A percentile compares a stretch with the other conserved stretches of the same genome.
phyloP scores from a whole-genome alignment of 306 rosid genomes.

The Rosa rugosa region DNA sequence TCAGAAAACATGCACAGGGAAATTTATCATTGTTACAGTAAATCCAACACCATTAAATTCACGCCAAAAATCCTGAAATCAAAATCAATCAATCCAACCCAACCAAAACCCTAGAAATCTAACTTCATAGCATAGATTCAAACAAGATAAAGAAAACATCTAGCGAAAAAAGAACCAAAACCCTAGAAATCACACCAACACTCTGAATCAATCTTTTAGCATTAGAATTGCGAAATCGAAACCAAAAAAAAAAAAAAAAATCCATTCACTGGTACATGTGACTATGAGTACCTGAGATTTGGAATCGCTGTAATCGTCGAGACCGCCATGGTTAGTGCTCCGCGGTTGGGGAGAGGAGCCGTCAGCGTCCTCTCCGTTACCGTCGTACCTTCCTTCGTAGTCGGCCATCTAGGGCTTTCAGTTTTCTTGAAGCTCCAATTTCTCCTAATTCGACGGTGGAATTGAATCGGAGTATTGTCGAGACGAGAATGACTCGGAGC shows the following conservation, averaged over 20 bases:
- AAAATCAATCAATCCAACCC: not conserved
- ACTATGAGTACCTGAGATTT: conserved; percentile 57
- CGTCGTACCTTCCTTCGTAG: conserved; percentile 74
- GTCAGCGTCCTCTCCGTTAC: conserved; percentile 57
- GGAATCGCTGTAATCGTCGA: conserved; percentile 60
- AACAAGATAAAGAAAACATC: not conserved
- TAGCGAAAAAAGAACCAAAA: not conserved
- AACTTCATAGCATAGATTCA: not conserved
- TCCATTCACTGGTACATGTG: not conserved
- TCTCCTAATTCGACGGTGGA: conserved; percentile 3
- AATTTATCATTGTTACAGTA: not conserved
- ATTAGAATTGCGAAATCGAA: not conserved
- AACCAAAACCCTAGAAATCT: conserved; percentile 10
- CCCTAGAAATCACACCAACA: not conserved
- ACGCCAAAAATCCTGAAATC: not conserved
- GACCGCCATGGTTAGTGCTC: conserved; percentile 37
- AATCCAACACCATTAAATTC: not conserved
- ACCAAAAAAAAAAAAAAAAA: not conserved
- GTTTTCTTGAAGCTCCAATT: not conserved
- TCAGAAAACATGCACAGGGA: no score
- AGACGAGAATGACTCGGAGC: not conserved
- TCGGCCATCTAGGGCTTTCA: conserved; percentile 56
- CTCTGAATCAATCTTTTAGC: not conserved
- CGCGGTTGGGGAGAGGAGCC: conserved; percentile 66
- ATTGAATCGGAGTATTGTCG: not conserved